Evolutionary conservation across 257 asterid species (phyloP).

Genomic region (Phtheirospermum japonicum): DNA sequence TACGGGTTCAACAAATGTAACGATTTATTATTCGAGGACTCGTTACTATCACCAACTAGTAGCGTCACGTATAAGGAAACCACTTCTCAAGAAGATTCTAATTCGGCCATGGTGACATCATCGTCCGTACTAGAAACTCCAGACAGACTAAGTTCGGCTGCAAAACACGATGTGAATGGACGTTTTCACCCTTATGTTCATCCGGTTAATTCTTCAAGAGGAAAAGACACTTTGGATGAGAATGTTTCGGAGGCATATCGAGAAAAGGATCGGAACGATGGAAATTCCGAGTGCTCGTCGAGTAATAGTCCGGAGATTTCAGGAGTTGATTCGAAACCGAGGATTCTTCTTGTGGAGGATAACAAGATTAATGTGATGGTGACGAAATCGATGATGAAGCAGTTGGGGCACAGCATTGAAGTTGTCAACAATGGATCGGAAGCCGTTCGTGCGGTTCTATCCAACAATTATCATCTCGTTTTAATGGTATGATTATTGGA

Average conservation of each 20-base stretch:
- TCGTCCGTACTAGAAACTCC: constrained; percentile 31
- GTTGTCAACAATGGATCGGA: constrained; percentile 74
- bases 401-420: constrained; percentile 61
- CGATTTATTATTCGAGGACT: constrained; percentile 40
- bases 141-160: constrained; percentile 27
- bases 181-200: constrained; percentile 26
- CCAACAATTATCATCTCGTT: constrained; percentile 53
- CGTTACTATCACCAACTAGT: constrained; percentile 35
- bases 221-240: constrained; percentile 15
- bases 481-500: constrained; percentile 54
- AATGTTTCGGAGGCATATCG: constrained; percentile 2
- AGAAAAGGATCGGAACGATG: constrained; percentile 23
- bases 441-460: constrained; percentile 68
- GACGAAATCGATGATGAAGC: constrained; percentile 78
- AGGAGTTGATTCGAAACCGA: constrained; percentile 43
- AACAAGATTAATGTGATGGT: constrained; percentile 83
- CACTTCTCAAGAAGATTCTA: constrained; percentile 45
- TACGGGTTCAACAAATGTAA: constrained; percentile 34
- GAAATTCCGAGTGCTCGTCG: constrained; percentile 47
- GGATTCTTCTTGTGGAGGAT: constrained; percentile 86
- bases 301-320: constrained; percentile 36
- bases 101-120: constrained; percentile 40
- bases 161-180: constrained; percentile 20
- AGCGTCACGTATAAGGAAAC: constrained; percentile 38
- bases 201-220: constrained; percentile 20